Conservation (phyloP, 2,329 filamentous ascomycete genomes). For the Cladophialophora exuberans region DNA sequence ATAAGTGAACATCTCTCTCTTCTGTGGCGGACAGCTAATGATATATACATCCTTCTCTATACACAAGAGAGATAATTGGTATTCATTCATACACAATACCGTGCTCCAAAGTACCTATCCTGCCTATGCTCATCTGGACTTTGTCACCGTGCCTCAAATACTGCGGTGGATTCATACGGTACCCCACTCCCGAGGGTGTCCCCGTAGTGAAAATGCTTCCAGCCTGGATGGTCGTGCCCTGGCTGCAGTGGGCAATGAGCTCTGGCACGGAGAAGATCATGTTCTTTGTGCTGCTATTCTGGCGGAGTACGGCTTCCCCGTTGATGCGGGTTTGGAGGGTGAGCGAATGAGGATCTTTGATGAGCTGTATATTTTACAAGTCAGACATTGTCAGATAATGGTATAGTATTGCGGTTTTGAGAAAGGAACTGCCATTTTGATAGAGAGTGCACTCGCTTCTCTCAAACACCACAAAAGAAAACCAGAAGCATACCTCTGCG, state of each 20-base stretch:
- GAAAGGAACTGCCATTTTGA: no score
- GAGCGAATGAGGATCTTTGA: slow-evolving; percentile 39
- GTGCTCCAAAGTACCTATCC: neutral
- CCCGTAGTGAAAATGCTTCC: slow-evolving; percentile 46
- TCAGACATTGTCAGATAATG: no score
- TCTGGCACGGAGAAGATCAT: slow-evolving; percentile 44
- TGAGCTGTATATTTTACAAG: no score
- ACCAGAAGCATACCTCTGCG: slow-evolving; percentile 48
- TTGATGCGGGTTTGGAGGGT: slow-evolving; percentile 40
- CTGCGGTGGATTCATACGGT: neutral
- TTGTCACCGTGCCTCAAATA: neutral
- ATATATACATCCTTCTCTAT: neutral
- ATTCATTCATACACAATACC: neutral
- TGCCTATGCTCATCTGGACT: neutral
- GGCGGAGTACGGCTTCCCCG: slow-evolving; percentile 40
- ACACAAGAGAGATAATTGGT: neutral
- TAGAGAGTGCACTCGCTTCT: neutral
- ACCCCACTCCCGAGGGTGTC: slow-evolving; percentile 48
- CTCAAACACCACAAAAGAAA: no score
- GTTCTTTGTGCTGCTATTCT: slow-evolving; percentile 42
- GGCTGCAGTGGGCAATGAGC: slow-evolving; percentile 40
- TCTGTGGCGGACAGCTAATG: no score
- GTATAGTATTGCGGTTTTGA: no score
- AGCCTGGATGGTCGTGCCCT: slow-evolving; percentile 42
- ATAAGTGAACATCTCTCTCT: no score